phyloP scores from a whole-genome alignment of 352 stramenopile genomes.

The Pythium sukuiense region DNA sequence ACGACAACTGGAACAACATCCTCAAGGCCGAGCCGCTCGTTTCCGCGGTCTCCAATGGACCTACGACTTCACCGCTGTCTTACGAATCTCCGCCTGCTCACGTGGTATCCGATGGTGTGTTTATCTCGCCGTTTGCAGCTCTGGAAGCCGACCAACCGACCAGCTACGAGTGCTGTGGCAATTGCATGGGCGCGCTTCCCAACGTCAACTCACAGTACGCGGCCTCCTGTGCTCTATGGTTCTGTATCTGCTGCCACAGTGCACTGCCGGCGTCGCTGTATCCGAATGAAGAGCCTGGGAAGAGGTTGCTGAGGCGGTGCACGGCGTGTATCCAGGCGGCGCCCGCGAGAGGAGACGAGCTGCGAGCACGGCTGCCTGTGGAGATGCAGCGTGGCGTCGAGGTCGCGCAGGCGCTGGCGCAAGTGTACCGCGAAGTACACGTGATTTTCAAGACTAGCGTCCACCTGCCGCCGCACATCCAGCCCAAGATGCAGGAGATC shows the following conservation, averaged over 20 bases:
- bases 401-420: background rate
- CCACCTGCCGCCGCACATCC: background rate
- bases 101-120: background rate
- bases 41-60: background rate
- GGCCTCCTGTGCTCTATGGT: background rate
- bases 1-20: slow-evolving; percentile 3
- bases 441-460: background rate
- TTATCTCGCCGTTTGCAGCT: background rate
- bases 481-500: background rate
- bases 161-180: slow-evolving; percentile 5
- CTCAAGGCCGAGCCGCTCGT: background rate
- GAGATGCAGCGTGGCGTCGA: background rate
- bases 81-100: background rate
- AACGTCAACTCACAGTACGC: slow-evolving; percentile 2
- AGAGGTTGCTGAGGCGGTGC: background rate
- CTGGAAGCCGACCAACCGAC: slow-evolving; percentile 1
- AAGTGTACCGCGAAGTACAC: background rate
- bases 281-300: background rate
- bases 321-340: background rate
- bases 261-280: background rate
- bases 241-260: slow-evolving; percentile 2
- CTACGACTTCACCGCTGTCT: background rate
- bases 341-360: background rate
- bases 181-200: background rate
- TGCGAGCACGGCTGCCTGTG: background rate